phyloP scores from a whole-genome alignment of 306 rosid genomes.

The Hippophae gyantsensis region DNA sequence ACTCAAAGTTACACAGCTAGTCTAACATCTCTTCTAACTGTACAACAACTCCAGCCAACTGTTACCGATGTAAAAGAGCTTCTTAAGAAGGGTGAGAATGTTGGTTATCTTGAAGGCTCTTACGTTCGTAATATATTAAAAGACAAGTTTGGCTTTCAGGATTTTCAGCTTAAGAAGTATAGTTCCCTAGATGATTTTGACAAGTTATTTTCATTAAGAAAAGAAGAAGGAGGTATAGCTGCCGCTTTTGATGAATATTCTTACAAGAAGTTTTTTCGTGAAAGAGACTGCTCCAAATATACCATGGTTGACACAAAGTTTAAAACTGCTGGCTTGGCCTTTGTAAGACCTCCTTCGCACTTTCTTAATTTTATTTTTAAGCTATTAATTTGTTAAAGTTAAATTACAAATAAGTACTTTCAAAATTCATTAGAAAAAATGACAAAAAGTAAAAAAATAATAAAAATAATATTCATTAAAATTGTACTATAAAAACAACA shows the following conservation, averaged over 20 bases:
- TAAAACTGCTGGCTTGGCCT: constrained; percentile 50
- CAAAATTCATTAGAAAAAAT: too few relatives aligned
- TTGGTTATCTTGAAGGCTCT: constrained; percentile 38
- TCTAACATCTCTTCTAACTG: constrained; percentile 53
- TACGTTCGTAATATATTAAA: constrained; percentile 29
- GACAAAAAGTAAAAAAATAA: too few relatives aligned
- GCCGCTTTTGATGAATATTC: constrained; percentile 51
- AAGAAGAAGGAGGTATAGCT: constrained; percentile 37
- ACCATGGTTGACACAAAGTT: constrained; percentile 32
- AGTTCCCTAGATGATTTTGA: constrained; percentile 26
- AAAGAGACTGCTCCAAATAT: constrained; percentile 36
- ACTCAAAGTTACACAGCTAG: constrained; percentile 70
- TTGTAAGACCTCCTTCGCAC: constrained; percentile 29
- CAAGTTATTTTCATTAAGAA: constrained; percentile 36
- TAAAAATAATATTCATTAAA: too few relatives aligned
- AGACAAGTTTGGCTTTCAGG: constrained; percentile 22
- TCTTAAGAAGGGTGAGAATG: constrained; percentile 23
- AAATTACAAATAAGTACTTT: too few relatives aligned
- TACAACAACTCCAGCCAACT: constrained; percentile 38
- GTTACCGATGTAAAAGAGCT: constrained; percentile 31
- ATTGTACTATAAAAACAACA: too few relatives aligned
- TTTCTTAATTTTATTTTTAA: too few relatives aligned
- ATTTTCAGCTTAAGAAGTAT: constrained; percentile 25
- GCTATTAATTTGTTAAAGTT: too few relatives aligned
- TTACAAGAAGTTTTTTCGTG: constrained; percentile 26